Percentiles rank a stretch among this genome's conserved stretches.
Conservation (phyloP, 2,329 filamentous ascomycete species). For the Paradendryphiella salina region DNA sequence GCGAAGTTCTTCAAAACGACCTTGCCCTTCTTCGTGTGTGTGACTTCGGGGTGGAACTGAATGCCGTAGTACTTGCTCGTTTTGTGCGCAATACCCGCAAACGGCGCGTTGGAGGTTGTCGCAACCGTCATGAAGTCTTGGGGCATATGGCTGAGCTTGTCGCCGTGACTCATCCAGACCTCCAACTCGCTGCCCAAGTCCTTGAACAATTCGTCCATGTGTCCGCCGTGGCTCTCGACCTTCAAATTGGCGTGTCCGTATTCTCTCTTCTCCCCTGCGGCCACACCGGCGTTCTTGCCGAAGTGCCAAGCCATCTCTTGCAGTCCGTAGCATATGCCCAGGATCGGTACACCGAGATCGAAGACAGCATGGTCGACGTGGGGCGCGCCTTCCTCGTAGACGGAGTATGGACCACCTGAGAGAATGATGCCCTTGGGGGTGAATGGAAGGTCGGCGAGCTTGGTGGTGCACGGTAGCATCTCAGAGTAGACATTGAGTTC, state of each 20-base stretch:
- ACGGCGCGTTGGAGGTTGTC: constrained; percentile 74
- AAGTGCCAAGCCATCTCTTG: constrained; percentile 76
- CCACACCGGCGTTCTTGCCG: constrained; percentile 63
- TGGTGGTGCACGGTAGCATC: constrained; percentile 85
- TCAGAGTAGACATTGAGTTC: constrained; percentile 82
- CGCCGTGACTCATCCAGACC: constrained; percentile 86
- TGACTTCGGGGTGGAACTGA: constrained; percentile 89
- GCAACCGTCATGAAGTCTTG: constrained; percentile 73
- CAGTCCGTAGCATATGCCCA: constrained; percentile 66
- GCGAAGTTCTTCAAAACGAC: constrained; percentile 81
- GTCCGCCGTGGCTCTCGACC: constrained; percentile 59
- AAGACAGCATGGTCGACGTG: constrained; percentile 84
- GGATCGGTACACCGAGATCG: constrained; percentile 66
- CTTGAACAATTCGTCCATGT: constrained; percentile 78
- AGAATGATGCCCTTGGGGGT: constrained; percentile 84
- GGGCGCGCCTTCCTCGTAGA: constrained; percentile 76
- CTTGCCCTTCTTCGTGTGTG: constrained; percentile 69
- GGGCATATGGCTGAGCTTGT: constrained; percentile 78
- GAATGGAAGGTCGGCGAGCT: constrained; percentile 73
- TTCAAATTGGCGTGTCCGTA: constrained; percentile 72
- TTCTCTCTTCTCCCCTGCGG: constrained; percentile 68
- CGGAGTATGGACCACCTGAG: constrained; percentile 72
- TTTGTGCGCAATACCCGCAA: constrained; percentile 76
- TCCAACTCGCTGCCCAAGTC: constrained; percentile 71
- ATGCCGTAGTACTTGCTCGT: constrained; percentile 74